Conservation (phyloP, 2,329 filamentous ascomycete species). For the Calcarisporium arbuscula region DNA sequence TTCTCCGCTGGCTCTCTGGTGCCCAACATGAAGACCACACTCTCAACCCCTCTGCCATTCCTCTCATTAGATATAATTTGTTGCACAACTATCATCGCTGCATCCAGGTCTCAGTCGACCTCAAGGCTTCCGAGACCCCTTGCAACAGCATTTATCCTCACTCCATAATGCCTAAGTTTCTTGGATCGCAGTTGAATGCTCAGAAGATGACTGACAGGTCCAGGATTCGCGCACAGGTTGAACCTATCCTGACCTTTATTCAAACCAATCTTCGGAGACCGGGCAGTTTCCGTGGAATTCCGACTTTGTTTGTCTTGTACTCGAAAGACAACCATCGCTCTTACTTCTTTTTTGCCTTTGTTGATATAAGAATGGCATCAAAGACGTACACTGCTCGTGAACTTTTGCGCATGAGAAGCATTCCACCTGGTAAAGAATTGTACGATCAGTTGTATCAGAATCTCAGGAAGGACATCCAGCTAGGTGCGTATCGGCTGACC, state of each 20-base stretch:
- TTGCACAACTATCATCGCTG: constrained; percentile 22
- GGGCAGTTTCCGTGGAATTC: constrained; percentile 19
- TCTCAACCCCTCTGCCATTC: constrained; percentile 22
- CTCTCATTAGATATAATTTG: constrained; percentile 25
- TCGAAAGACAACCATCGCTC: constrained; percentile 26
- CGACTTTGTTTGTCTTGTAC: constrained; percentile 34
- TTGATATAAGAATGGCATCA: constrained; percentile 33
- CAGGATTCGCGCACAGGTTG: constrained; percentile 21
- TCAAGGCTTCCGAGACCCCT: constrained; percentile 19
- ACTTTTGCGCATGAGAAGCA: constrained; percentile 31
- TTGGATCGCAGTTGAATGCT: constrained; percentile 18
- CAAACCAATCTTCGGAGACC: constrained; percentile 16
- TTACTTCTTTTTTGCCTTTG: constrained; percentile 34
- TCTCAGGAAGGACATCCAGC: constrained; percentile 31
- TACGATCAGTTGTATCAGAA: constrained; percentile 22
- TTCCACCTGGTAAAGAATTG: constrained; percentile 19
- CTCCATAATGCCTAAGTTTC: constrained; percentile 16
- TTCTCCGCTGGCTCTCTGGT: constrained; percentile 24
- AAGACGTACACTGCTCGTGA: constrained; percentile 37
- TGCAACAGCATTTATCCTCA: constrained; percentile 12
- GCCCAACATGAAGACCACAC: constrained; percentile 32
- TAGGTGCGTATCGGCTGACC: constrained; percentile 33
- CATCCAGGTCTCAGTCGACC: constrained; percentile 21
- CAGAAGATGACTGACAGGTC: constrained; percentile 23
- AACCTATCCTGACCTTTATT: constrained; percentile 28